Percentiles rank a stretch among this genome's conserved stretches.
Evolutionary conservation across 495 filamentous ascomycete species (phyloP).

Genomic region (Tirmania nivea): DNA sequence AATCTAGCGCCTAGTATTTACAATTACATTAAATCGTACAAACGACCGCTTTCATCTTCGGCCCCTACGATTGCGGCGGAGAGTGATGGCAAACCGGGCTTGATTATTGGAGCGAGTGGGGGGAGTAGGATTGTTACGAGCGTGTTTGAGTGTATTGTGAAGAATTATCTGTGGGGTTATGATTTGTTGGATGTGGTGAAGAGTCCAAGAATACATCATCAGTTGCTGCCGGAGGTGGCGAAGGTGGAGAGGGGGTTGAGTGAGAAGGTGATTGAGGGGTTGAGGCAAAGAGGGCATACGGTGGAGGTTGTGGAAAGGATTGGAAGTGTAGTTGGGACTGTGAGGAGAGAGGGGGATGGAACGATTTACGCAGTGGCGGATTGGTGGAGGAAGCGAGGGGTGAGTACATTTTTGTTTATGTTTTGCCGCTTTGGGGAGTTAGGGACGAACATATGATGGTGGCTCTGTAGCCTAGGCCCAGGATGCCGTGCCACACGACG

Average conservation of each 20-base stretch:
- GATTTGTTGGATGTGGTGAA: constrained; percentile 12
- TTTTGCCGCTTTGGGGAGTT: too few species aligned
- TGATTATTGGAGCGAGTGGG: constrained; percentile 15
- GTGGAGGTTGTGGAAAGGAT: constrained; percentile 5
- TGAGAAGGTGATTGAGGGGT: constrained; percentile 6
- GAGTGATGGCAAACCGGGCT: constrained; percentile 3
- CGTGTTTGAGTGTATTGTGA: constrained; percentile 17
- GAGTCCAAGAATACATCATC: constrained; percentile 16
- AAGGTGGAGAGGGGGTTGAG: constrained; percentile 5
- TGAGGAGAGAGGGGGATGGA: constrained; percentile 4
- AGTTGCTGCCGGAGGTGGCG: constrained; percentile 17
- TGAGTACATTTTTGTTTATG: not conserved
- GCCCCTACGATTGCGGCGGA: constrained; percentile 14
- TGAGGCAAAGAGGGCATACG: constrained; percentile 10
- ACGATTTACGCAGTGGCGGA: constrained; percentile 16
- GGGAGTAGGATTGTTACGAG: constrained; percentile 17
- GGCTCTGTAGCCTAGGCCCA: too few species aligned
- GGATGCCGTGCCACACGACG: too few species aligned
- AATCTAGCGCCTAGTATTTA: constrained; percentile 11
- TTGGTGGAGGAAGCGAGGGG: constrained; percentile 20
- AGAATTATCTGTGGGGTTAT: constrained; percentile 17
- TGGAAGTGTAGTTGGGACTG: constrained; percentile 15
- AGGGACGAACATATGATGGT: too few species aligned
- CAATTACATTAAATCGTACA: constrained; percentile 17
- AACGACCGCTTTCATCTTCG: constrained; percentile 14